These are phyloP conservation scores for Geotrichum carabidarum DNA, from an alignment of 1,139 yeast genomes.

Conservation along the genomic window DNA sequence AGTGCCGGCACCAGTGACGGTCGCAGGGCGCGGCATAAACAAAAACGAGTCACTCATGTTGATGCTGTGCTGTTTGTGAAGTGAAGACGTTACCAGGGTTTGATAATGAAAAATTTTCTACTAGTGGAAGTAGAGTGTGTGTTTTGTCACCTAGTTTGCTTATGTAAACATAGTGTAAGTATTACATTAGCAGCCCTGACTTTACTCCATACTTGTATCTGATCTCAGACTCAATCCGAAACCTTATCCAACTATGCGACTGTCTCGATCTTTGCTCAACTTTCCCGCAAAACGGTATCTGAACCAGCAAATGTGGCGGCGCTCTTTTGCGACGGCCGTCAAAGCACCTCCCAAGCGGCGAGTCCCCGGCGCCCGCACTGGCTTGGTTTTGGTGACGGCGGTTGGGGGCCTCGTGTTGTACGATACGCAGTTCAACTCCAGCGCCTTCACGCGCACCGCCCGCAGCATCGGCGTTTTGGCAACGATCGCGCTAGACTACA, in stretches of 20 bases:
- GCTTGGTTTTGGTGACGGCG: neutral
- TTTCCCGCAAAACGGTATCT: no score
- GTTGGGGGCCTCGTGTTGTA: constrained; percentile 1
- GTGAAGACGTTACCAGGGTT: neutral
- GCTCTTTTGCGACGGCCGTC: neutral
- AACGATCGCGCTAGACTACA: constrained; percentile 57
- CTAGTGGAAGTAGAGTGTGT: neutral
- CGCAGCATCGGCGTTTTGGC: constrained; percentile 49
- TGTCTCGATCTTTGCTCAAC: no score
- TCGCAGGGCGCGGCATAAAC: constrained; percentile 31
- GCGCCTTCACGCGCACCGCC: constrained; percentile 49
- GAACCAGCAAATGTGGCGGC: neutral
- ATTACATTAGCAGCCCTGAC: neutral
- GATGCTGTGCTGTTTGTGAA: neutral
- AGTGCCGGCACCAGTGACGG: constrained; percentile 28
- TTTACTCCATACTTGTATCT: no score
- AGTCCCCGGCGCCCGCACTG: no score
- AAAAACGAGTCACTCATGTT: constrained; percentile 31
- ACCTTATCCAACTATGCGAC: no score
- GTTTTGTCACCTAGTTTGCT: neutral
- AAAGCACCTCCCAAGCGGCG: neutral
- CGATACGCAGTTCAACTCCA: constrained; percentile 38
- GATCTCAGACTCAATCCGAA: no score
- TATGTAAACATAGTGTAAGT: neutral
- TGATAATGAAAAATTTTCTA: neutral